A percentile compares a stretch with the other conserved stretches of the same genome.
Evolutionary conservation across 768 basidiomycete species (phyloP).

Genomic region (Wakefieldia striispora): DNA sequence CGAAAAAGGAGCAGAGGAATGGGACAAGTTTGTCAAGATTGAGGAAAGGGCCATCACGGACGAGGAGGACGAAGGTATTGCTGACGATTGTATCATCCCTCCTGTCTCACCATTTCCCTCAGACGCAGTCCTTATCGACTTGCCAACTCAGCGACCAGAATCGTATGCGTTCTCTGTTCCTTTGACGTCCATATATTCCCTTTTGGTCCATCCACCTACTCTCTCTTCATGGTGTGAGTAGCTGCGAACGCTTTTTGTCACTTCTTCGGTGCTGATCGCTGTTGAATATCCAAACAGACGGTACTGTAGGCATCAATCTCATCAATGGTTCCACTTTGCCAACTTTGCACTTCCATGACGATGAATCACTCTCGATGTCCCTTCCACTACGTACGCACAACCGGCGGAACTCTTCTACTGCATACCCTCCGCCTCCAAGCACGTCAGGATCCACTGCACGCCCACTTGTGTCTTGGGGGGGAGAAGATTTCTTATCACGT

Average conservation of each 20-base stretch:
- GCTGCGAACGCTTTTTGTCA: conserved; percentile 10
- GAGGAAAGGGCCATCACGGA: conserved; percentile 60
- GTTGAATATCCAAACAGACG: conserved; percentile 48
- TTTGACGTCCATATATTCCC: conserved; percentile 83
- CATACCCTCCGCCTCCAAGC: conserved; percentile 61
- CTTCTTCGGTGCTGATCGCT: background rate
- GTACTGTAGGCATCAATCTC: conserved; percentile 85
- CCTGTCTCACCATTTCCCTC: conserved; percentile 8
- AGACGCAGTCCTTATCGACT: conserved; percentile 85
- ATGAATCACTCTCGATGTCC: conserved; percentile 83
- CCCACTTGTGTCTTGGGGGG: conserved; percentile 69
- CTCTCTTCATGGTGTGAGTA: conserved; percentile 79
- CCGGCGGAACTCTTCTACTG: conserved; percentile 38
- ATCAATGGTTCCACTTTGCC: conserved; percentile 84
- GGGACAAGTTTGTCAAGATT: conserved; percentile 86
- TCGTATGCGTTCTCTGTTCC: conserved; percentile 97
- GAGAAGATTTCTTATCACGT: conserved; percentile 79
- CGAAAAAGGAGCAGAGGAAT: conserved; percentile 79
- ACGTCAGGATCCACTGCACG: conserved; percentile 41
- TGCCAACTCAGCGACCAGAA: conserved; percentile 80
- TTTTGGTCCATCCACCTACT: conserved; percentile 81
- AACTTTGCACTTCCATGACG: conserved; percentile 94
- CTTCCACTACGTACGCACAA: conserved; percentile 39
- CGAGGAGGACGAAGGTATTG: conserved; percentile 71
- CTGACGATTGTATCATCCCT: background rate